Evolutionary conservation across 768 basidiomycete species (phyloP).

Genomic region (Pholiota molesta): DNA sequence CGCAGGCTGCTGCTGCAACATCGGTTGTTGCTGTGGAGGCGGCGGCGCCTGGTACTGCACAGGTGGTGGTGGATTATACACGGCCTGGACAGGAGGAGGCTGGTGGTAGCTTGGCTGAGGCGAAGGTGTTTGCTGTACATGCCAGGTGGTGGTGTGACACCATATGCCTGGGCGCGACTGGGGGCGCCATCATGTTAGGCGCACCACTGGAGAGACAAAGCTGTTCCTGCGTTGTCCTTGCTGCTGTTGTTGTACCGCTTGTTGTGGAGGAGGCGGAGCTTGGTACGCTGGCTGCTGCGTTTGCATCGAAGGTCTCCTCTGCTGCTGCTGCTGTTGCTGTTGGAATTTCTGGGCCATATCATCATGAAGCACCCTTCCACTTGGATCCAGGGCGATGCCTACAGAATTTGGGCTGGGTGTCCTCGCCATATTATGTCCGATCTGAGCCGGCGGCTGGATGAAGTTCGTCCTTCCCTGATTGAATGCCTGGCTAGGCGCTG

Average conservation of each 20-base stretch:
- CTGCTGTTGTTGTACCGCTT: conserved; percentile 24
- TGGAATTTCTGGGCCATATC: conserved; percentile 68
- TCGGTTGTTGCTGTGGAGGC: conserved; percentile 19
- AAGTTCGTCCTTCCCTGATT: conserved; percentile 34
- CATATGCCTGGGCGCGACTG: conserved; percentile 39
- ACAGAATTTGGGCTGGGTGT: conserved; percentile 78
- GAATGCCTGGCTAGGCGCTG: conserved; percentile 28
- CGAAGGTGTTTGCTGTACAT: conserved; percentile 37
- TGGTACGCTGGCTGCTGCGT: conserved; percentile 31
- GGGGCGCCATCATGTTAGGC: conserved; percentile 28
- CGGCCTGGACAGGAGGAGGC: conserved; percentile 32
- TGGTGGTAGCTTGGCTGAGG: conserved; percentile 38
- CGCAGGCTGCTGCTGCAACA: conserved; percentile 18
- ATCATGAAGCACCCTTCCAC: conserved; percentile 81
- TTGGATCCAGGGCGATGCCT: conserved; percentile 82
- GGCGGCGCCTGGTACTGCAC: conserved; percentile 22
- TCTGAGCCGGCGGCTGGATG: conserved; percentile 41
- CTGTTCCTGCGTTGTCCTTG: conserved; percentile 36
- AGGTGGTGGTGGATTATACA: conserved; percentile 25
- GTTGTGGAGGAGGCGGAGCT: conserved; percentile 31
- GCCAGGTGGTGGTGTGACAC: conserved; percentile 39
- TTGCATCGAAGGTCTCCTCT: conserved; percentile 33
- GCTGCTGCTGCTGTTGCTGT: conserved; percentile 32
- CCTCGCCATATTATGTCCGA: conserved; percentile 39
- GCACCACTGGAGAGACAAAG: conserved; percentile 31